phyloP scores from a whole-genome alignment of 176 grass and related monocot species.

The Oryza meyeriana region DNA sequence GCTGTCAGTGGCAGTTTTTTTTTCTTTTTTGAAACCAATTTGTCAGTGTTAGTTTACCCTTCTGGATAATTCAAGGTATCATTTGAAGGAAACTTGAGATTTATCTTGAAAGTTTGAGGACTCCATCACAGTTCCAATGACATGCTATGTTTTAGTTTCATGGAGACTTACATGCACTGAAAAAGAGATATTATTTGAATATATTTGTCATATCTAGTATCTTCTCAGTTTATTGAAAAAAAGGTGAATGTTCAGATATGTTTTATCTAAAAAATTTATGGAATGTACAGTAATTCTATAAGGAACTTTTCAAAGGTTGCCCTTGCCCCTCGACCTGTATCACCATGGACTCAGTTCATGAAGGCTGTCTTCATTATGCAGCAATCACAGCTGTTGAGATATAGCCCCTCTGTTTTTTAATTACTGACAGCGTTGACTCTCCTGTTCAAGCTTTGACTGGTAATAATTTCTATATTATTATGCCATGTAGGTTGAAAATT shows the following conservation, averaged over 20 bases:
- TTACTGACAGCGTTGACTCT: not conserved
- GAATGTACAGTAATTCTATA: conserved; percentile 1
- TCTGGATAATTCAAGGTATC: not conserved
- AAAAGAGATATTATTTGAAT: not conserved
- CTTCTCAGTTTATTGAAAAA: not conserved
- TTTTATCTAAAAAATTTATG: not conserved
- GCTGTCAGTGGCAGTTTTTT: not conserved
- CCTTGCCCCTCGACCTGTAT: not conserved
- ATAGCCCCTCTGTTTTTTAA: not conserved
- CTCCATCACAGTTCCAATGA: not conserved
- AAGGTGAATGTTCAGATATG: not conserved
- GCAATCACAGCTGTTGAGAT: conserved; percentile 12
- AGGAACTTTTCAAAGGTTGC: not conserved
- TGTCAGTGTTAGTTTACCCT: not conserved
- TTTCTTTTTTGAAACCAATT: not conserved
- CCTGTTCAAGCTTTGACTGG: not conserved
- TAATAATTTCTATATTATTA: not conserved
- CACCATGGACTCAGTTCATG: not conserved
- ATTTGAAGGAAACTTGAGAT: not conserved
- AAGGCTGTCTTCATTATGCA: not conserved
- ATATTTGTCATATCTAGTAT: not conserved
- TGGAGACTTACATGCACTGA: not conserved
- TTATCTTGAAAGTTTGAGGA: not conserved
- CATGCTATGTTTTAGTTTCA: not conserved
- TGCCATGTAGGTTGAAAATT: not conserved